A percentile compares a stretch with the other conserved stretches of the same genome.
phyloP scores from a whole-genome alignment of 805 yeast genomes.

The Lipomyces sp. region DNA sequence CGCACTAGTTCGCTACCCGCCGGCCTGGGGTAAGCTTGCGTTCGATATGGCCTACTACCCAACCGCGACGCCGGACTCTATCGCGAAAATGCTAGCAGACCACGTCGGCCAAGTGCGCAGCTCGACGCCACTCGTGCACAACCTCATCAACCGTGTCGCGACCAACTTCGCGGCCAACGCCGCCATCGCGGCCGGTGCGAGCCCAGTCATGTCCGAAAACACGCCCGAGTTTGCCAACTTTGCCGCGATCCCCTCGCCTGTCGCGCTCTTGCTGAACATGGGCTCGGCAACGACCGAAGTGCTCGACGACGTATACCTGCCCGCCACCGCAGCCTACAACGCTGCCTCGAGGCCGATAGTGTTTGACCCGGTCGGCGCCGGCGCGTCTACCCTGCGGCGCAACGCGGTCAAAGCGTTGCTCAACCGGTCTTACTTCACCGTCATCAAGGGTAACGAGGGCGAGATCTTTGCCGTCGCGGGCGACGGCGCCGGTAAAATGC shows the following conservation, averaged over 20 bases:
- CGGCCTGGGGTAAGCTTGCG: slow-evolving; percentile 32
- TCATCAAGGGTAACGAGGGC: slow-evolving; percentile 84
- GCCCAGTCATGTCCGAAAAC: slow-evolving; percentile 85
- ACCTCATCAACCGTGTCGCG: slow-evolving; percentile 85
- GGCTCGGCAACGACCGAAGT: slow-evolving; percentile 58
- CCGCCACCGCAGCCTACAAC: slow-evolving; percentile 61
- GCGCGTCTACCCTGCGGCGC: slow-evolving; percentile 65
- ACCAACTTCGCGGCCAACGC: slow-evolving; percentile 85
- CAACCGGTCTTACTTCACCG: slow-evolving; percentile 52
- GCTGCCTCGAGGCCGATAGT: slow-evolving; percentile 57
- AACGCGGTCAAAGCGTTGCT: slow-evolving; percentile 49
- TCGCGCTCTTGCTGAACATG: slow-evolving; percentile 64
- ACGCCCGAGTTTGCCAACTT: slow-evolving; percentile 65
- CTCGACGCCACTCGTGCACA: slow-evolving; percentile 68
- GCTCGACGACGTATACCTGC: slow-evolving; percentile 42
- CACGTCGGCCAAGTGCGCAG: slow-evolving; percentile 33
- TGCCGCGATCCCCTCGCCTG: slow-evolving; percentile 48
- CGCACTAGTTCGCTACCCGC: slow-evolving; percentile 35
- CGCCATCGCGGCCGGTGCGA: slow-evolving; percentile 75
- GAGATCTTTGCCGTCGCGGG: slow-evolving; percentile 67
- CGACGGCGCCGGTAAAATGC: slow-evolving; percentile 48
- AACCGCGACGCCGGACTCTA: slow-evolving; percentile 10
- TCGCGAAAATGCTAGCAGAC: slow-evolving; percentile 27
- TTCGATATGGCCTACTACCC: no score
- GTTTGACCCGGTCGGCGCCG: slow-evolving; percentile 91